phyloP scores from a whole-genome alignment of 148 eudicot species.

The Vaccinium macrocarpon region DNA sequence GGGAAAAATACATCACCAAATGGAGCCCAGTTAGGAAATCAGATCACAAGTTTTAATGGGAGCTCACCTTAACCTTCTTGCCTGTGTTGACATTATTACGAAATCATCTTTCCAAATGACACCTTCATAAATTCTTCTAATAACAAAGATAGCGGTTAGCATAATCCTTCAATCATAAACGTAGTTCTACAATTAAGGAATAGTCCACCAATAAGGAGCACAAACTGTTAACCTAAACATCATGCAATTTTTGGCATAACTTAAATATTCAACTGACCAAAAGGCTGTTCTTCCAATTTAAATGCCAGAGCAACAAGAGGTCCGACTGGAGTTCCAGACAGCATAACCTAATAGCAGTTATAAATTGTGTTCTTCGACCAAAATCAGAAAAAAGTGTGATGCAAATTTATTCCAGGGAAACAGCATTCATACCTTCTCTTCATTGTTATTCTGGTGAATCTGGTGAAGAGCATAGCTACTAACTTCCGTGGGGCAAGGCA shows the following conservation, averaged over 20 bases:
- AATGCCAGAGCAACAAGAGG: conserved; percentile 94
- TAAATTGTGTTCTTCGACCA: not conserved
- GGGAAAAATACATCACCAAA: not conserved
- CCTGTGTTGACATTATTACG: conserved; percentile 85
- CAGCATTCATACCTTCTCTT: conserved; percentile 66
- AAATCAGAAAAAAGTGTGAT: conserved; percentile 1
- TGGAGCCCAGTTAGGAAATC: not conserved
- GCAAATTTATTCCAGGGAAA: conserved; percentile 3
- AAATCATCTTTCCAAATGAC: conserved; percentile 85
- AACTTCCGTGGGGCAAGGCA: conserved; percentile 94
- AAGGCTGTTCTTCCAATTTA: conserved; percentile 90
- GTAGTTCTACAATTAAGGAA: not conserved
- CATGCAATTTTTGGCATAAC: conserved; percentile 34
- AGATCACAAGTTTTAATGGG: not conserved
- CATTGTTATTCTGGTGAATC: conserved; percentile 79
- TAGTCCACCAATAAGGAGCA: not conserved
- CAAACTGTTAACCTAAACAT: not conserved
- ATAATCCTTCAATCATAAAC: not conserved
- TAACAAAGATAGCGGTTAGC: conserved; percentile 13
- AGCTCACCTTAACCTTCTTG: conserved; percentile 80
- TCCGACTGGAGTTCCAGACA: conserved; percentile 75
- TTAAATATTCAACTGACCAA: conserved; percentile 87
- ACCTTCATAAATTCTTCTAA: conserved; percentile 90
- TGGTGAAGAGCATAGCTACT: conserved; percentile 89
- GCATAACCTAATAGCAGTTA: conserved; percentile 46